Base-by-base conservation (phyloP, 768 basidiomycete genomes). In the Rhizopogon vinicolor region DNA sequence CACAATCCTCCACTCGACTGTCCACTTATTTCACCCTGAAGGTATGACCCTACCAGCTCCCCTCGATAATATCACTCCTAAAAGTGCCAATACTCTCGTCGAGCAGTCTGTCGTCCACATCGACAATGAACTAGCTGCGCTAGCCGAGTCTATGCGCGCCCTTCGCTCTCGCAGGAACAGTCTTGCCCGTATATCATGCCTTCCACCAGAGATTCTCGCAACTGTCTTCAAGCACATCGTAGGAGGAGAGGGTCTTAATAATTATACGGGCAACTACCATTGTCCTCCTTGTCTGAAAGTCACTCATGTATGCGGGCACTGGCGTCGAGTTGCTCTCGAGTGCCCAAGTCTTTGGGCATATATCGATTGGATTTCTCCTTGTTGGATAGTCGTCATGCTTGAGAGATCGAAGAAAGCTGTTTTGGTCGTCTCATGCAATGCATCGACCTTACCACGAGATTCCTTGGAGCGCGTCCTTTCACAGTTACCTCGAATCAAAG, bases 401-500 rank as follows among this genome's bases (percentile, higher is more conserved):
- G 31, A 33, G 31, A 33, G 31, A 9, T 33, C 31, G 3, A 78
- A 76, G 59, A 71, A 63, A 62, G 72, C 72, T 44, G 28, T 45
- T 42, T 33, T 14, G 1, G 10, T 28, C 2, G 66, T 65, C 10
- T 71, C 64, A 10, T 76, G 29, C 64, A 63, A 25, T 25, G 25
- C 25, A 25, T 25, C 25, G 25, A 25, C 25, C 25, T 25, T 25
- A 25, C 25, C 25, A 25, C 25, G 4, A 25, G 4, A 5, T 25
- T 25, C 4, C 25, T 25, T 25, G 25, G 25, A 25, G 37, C 64
- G 63, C 31, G 66, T 70, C 29, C 61, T 73, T 53, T 55, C 59
- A 42, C 72, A 75, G 41, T 58, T 69, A 3, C 58, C 66, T 44
- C 72, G 75, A 35, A 71, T 74, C 14, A 62, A 63, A 37, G 58